Evolutionary conservation across 257 asterid species (phyloP).

Genomic region (Scutellaria galericulata): DNA sequence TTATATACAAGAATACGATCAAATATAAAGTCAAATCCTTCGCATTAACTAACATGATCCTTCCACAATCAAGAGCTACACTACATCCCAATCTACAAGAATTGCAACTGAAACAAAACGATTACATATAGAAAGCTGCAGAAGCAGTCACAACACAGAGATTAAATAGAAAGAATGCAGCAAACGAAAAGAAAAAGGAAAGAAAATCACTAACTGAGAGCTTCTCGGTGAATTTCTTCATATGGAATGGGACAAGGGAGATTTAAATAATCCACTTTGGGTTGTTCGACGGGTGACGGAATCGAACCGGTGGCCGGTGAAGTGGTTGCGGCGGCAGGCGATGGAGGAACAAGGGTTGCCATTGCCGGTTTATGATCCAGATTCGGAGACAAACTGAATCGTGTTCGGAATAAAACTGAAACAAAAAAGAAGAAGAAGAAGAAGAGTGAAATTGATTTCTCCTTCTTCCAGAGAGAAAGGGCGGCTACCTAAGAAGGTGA

Average conservation of each 20-base stretch:
- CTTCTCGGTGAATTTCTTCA: slow-evolving; percentile 97
- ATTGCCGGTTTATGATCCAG: slow-evolving; percentile 41
- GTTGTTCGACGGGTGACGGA: slow-evolving; percentile 49
- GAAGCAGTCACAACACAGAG: neutral
- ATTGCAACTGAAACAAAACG: neutral
- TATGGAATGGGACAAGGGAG: slow-evolving; percentile 95
- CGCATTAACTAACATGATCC: slow-evolving; percentile 1
- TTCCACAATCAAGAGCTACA: slow-evolving; percentile 1
- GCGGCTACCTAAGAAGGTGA: slow-evolving; percentile 25
- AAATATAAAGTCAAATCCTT: neutral
- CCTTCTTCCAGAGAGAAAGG: slow-evolving; percentile 30
- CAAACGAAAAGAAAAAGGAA: slow-evolving; percentile 5
- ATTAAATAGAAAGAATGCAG: neutral
- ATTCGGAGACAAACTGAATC: slow-evolving; percentile 14
- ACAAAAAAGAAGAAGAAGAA: slow-evolving; percentile 32
- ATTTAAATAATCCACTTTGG: slow-evolving; percentile 70
- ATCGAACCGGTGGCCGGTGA: slow-evolving; percentile 49
- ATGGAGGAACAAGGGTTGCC: slow-evolving; percentile 63
- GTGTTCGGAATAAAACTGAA: neutral
- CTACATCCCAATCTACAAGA: neutral
- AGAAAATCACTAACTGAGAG: slow-evolving; percentile 66
- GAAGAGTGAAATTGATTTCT: slow-evolving; percentile 28
- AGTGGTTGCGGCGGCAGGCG: slow-evolving; percentile 46
- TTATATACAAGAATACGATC: neutral
- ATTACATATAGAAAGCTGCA: slow-evolving; percentile 25